phyloP scores from a whole-genome alignment of 1,284 basidiomycete genomes.

The Apiotrichum veenhuisii region DNA sequence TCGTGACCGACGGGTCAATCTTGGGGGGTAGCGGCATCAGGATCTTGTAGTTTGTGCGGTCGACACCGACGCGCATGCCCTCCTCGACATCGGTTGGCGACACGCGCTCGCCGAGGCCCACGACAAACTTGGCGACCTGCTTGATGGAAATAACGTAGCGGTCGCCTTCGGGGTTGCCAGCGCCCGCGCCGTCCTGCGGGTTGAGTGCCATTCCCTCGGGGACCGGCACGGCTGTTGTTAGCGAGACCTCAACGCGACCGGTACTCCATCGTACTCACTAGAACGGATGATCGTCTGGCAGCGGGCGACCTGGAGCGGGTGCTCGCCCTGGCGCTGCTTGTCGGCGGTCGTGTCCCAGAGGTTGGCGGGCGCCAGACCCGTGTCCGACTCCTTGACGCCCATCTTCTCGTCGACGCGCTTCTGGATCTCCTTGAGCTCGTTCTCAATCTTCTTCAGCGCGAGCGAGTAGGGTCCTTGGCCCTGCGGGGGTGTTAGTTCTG shows the following conservation, averaged over 20 bases:
- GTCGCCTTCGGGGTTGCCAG: constrained; percentile 70
- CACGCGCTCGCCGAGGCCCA: constrained; percentile 91
- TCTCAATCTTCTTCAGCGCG: constrained; percentile 82
- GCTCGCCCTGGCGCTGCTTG: constrained; percentile 75
- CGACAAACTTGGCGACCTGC: constrained; percentile 99
- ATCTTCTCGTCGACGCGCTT: constrained; percentile 97
- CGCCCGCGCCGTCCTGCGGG: constrained; percentile 49
- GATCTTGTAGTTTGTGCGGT: constrained; percentile 89
- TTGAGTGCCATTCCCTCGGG: constrained; percentile 54
- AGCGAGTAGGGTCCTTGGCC: constrained; percentile 96
- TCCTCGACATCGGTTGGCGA: constrained; percentile 99
- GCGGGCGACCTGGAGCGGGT: constrained; percentile 91
- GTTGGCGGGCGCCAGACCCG: constrained; percentile 93
- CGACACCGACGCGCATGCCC: constrained; percentile 91
- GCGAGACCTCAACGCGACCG: neutral
- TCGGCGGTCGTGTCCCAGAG: constrained; percentile 92
- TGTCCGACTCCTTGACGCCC: constrained; percentile 98
- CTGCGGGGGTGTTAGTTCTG: constrained; percentile 50
- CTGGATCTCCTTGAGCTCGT: constrained; percentile 93
- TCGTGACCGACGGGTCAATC: constrained; percentile 98
- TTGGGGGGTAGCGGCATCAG: constrained; percentile 99
- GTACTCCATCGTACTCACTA: constrained; percentile 23
- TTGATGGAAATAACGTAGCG: constrained; percentile 99
- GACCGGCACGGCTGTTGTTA: constrained; percentile 57
- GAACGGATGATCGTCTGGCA: constrained; percentile 97